phyloP scores from a whole-genome alignment of 768 basidiomycete species.

The Lyophyllum semitale region DNA sequence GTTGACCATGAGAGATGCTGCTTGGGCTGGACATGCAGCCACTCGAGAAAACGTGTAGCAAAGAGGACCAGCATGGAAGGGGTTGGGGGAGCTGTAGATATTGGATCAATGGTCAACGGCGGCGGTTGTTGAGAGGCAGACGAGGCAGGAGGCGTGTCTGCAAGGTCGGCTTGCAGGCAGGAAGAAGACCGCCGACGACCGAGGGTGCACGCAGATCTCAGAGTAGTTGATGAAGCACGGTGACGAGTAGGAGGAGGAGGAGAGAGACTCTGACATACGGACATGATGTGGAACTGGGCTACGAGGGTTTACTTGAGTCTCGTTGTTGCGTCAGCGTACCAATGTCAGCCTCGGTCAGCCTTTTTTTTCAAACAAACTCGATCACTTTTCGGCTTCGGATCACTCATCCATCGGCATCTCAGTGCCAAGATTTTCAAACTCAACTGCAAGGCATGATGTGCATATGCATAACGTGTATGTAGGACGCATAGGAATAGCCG shows the following conservation, averaged over 20 bases:
- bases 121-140: slow-evolving; percentile 14
- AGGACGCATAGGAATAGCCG: slow-evolving; percentile 1
- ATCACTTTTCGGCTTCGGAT: slow-evolving; percentile 12
- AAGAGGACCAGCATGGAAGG: slow-evolving; percentile 55
- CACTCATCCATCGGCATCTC: not conserved
- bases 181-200: slow-evolving; percentile 57
- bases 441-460: slow-evolving; percentile 2
- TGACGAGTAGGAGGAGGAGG: slow-evolving; percentile 48
- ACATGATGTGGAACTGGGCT: slow-evolving; percentile 13
- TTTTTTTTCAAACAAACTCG: slow-evolving; percentile 4
- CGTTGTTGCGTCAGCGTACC: slow-evolving; percentile 5
- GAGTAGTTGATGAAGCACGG: slow-evolving; percentile 62
- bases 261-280: slow-evolving; percentile 20
- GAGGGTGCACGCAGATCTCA: slow-evolving; percentile 53
- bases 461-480: slow-evolving; percentile 1
- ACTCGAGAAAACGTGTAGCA: slow-evolving; percentile 51
- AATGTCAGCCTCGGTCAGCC: slow-evolving; percentile 11
- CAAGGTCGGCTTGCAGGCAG: slow-evolving; percentile 35
- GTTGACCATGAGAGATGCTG: slow-evolving; percentile 43
- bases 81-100: slow-evolving; percentile 22
- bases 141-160: slow-evolving; percentile 17
- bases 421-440: not conserved
- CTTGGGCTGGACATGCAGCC: slow-evolving; percentile 48
- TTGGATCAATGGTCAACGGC: slow-evolving; percentile 11
- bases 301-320: slow-evolving; percentile 1